These are phyloP conservation scores for Halophytophthora batemanensis DNA, from an alignment of 352 stramenopile species.

Conservation along the genomic window DNA sequence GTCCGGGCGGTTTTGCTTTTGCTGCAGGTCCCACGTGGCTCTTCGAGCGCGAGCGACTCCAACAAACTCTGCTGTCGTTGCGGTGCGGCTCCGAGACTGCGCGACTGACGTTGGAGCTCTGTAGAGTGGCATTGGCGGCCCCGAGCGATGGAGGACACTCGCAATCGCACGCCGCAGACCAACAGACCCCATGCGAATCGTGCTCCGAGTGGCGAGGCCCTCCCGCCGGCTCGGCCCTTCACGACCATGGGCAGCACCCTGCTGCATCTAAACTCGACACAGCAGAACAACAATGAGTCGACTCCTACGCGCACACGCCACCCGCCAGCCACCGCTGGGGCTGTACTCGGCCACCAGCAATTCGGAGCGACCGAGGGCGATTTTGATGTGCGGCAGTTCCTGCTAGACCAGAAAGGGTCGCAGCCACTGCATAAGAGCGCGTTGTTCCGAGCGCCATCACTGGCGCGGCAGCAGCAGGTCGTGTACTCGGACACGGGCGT, in stretches of 20 bases:
- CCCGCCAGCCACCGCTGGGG: conserved; percentile 4
- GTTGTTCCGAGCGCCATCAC: conserved; percentile 45
- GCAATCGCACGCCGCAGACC: no score
- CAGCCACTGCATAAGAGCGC: conserved; percentile 55
- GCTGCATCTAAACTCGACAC: conserved; percentile 18
- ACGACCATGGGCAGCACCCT: conserved; percentile 26
- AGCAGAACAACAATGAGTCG: conserved; percentile 2
- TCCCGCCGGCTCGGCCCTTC: conserved; percentile 25
- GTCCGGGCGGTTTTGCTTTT: no score
- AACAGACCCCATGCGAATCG: no score
- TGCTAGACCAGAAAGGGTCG: conserved; percentile 54
- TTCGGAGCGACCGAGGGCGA: conserved; percentile 15
- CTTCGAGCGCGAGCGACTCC: no score
- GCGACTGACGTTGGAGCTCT: no score
- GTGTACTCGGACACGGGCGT: conserved; percentile 13
- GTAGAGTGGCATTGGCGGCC: no score
- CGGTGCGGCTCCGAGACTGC: no score
- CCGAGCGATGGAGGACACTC: no score
- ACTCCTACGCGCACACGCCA: conserved; percentile 5
- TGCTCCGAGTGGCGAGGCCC: conserved; percentile 3
- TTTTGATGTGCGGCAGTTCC: conserved; percentile 65
- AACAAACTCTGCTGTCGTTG: no score
- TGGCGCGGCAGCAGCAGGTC: conserved; percentile 21
- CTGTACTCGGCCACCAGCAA: neutral
- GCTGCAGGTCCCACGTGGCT: no score